Percentiles rank a stretch among this genome's conserved stretches.
Evolutionary conservation across 2,329 filamentous ascomycete species (phyloP).

Genomic region (Aspergillaceae sp.): DNA sequence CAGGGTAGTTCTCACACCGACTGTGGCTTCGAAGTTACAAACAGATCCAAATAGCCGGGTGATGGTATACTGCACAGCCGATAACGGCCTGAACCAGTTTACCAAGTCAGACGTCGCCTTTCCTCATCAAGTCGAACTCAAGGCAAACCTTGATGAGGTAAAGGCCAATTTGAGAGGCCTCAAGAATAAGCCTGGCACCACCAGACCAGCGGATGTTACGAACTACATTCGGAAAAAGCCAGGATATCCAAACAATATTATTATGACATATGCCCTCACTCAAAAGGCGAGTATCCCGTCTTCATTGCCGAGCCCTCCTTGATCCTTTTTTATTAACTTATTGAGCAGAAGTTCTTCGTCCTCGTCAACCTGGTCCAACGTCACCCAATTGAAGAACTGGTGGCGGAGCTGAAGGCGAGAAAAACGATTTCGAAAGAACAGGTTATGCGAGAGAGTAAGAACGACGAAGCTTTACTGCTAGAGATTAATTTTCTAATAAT

Average conservation of each 20-base stretch:
- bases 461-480: too few species aligned
- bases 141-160: slow-evolving; percentile 77
- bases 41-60: slow-evolving; percentile 57
- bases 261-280: slow-evolving; percentile 87
- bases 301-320: slow-evolving; percentile 1
- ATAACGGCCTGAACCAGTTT: slow-evolving; percentile 51
- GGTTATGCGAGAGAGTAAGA: slow-evolving; percentile 71
- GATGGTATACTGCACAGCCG: slow-evolving; percentile 74
- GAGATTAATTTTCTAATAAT: slow-evolving; percentile 11
- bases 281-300: slow-evolving; percentile 55
- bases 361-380: slow-evolving; percentile 67
- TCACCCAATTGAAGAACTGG: slow-evolving; percentile 62
- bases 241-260: slow-evolving; percentile 65
- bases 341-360: slow-evolving; percentile 59
- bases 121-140: slow-evolving; percentile 85
- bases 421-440: slow-evolving; percentile 69
- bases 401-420: slow-evolving; percentile 55
- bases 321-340: slow-evolving; percentile 1
- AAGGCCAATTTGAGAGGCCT: slow-evolving; percentile 89
- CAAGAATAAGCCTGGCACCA: slow-evolving; percentile 94
- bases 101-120: slow-evolving; percentile 65
- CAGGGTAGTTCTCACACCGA: slow-evolving; percentile 49
- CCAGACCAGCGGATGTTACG: slow-evolving; percentile 86
- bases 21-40: slow-evolving; percentile 48
- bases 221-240: slow-evolving; percentile 58